Percentiles rank a stretch among this genome's conserved stretches.
Conservation (phyloP, 352 stramenopile species). For the Lagenidium giganteum region DNA sequence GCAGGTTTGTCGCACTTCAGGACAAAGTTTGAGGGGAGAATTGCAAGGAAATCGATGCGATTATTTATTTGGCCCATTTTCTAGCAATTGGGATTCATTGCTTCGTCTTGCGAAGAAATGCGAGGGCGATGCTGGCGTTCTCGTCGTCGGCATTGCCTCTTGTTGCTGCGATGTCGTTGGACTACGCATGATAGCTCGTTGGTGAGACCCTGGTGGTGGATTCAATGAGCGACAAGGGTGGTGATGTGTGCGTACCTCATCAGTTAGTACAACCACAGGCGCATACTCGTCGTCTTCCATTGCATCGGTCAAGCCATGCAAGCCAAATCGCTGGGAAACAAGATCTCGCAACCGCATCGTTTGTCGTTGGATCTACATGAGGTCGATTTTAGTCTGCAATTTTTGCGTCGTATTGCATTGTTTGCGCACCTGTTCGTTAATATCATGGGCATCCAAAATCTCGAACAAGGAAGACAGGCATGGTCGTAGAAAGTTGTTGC, state of each 20-base stretch:
- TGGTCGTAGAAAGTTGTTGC: conserved; percentile 57
- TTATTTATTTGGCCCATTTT: too few species aligned
- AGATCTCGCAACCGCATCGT: conserved; percentile 25
- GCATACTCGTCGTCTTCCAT: conserved; percentile 37
- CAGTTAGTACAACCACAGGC: conserved; percentile 30
- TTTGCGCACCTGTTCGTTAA: conserved; percentile 23
- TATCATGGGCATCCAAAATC: conserved; percentile 43
- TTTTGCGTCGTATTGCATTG: neutral
- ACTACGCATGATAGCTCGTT: neutral
- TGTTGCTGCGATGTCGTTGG: too few species aligned
- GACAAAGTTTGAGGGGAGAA: too few species aligned
- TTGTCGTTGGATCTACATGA: conserved; percentile 25
- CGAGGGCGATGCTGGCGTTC: too few species aligned
- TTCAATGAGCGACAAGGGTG: too few species aligned
- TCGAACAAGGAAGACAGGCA: conserved; percentile 62
- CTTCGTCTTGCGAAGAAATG: too few species aligned
- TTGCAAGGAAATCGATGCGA: too few species aligned
- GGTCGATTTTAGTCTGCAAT: neutral
- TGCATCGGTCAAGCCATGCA: conserved; percentile 16
- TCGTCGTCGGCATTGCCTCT: neutral
- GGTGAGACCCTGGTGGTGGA: neutral
- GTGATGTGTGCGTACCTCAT: conserved; percentile 46
- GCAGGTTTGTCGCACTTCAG: too few species aligned
- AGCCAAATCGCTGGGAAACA: conserved; percentile 32
- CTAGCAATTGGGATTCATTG: too few species aligned